Conservation (phyloP, 148 eudicot species). For the Euryodendron excelsum region DNA sequence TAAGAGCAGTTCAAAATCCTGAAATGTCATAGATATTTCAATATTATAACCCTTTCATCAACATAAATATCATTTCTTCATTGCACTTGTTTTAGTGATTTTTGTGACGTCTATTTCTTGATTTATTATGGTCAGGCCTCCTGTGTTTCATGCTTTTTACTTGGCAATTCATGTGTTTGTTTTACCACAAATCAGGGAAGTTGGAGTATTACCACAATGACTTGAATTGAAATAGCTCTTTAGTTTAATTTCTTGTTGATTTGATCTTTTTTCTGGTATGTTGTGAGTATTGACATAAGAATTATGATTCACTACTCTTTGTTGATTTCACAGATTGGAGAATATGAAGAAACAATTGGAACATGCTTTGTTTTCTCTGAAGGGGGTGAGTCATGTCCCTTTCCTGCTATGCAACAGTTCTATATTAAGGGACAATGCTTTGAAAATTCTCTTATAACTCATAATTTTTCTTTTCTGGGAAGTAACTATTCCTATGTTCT, state of each 20-base stretch:
- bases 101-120: too few species aligned
- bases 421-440: not conserved
- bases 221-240: not conserved
- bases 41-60: too few species aligned
- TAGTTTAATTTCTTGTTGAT: not conserved
- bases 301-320: not conserved
- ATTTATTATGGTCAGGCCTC: not conserved
- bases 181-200: not conserved
- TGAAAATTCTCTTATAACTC: not conserved
- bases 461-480: too few species aligned
- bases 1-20: too few species aligned
- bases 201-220: not conserved
- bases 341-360: conserved; percentile 83
- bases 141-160: not conserved
- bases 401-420: not conserved
- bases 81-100: too few species aligned
- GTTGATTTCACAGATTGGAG: conserved; percentile 50
- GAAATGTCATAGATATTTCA: too few species aligned
- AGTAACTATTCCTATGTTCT: too few species aligned
- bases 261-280: not conserved
- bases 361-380: conserved; percentile 75
- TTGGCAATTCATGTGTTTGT: not conserved
- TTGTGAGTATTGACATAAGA: not conserved
- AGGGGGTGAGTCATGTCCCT: conserved; percentile 36
- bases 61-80: too few species aligned